These are phyloP conservation scores for Gigaspora rosea DNA, from an alignment of 192 early-diverging fungal genomes.

Conservation along the genomic window DNA sequence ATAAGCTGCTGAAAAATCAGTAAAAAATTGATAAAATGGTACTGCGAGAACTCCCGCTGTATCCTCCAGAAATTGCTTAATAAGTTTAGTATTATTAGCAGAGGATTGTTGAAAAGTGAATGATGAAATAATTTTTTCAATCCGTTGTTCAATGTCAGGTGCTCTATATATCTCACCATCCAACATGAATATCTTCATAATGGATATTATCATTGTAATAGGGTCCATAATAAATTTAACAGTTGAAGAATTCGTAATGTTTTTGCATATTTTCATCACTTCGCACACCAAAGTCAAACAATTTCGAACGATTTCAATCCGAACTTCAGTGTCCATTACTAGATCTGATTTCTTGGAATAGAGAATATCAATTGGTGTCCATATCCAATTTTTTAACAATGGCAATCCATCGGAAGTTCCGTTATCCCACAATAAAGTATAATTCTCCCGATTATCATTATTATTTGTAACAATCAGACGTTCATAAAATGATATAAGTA, in stretches of 20 bases:
- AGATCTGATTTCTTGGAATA: slow-evolving; percentile 14
- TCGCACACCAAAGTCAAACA: slow-evolving; percentile 17
- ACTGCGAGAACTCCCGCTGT: neutral
- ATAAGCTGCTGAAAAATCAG: slow-evolving; percentile 17
- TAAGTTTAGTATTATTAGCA: neutral
- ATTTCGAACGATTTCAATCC: neutral
- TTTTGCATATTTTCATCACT: neutral
- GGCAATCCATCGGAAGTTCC: neutral
- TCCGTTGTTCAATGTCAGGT: neutral
- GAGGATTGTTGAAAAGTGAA: neutral
- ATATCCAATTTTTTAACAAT: slow-evolving; percentile 10
- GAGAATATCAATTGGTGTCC: slow-evolving; percentile 22
- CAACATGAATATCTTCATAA: slow-evolving; percentile 32
- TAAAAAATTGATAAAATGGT: slow-evolving; percentile 31
- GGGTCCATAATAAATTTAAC: neutral
- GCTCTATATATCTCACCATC: slow-evolving; percentile 29
- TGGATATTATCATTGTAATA: slow-evolving; percentile 2
- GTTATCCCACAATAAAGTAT: slow-evolving; percentile 1
- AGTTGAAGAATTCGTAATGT: neutral
- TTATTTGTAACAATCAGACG: slow-evolving; percentile 4
- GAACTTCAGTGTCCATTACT: slow-evolving; percentile 20
- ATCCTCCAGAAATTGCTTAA: neutral
- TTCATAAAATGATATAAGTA: slow-evolving; percentile 17
- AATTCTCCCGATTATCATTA: neutral
- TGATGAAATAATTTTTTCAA: slow-evolving; percentile 12